Percentiles rank a stretch among this genome's conserved stretches.
These are phyloP conservation scores for Posidonia oceanica DNA, from an alignment of 116 monocot genomes.

Conservation along the genomic window DNA sequence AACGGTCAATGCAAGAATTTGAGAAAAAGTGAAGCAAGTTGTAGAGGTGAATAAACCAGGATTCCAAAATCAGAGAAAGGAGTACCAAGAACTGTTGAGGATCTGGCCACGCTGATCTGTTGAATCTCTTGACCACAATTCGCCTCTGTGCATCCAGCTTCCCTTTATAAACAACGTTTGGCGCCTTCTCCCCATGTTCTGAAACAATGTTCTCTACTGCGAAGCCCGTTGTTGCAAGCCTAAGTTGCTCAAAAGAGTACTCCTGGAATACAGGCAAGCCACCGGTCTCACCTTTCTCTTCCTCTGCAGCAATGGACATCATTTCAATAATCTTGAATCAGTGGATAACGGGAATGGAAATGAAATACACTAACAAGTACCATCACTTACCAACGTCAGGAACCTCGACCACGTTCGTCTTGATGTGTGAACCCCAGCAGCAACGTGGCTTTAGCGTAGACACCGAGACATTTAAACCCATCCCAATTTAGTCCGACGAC, in stretches of 20 bases:
- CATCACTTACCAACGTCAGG: background rate
- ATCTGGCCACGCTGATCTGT: conserved; percentile 92
- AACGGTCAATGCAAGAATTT: no score
- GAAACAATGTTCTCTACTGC: conserved; percentile 89
- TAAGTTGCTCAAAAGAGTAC: conserved; percentile 79
- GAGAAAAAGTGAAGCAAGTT: no score
- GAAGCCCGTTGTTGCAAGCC: conserved; percentile 80
- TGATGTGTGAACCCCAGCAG: conserved; percentile 4
- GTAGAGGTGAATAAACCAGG: no score
- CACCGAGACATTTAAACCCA: conserved; percentile 1
- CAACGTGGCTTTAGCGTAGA: background rate
- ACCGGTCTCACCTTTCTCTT: conserved; percentile 33
- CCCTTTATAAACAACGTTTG: conserved; percentile 92
- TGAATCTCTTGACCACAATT: conserved; percentile 87
- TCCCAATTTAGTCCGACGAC: background rate
- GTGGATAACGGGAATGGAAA: background rate
- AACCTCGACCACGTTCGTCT: background rate
- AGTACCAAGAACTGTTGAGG: conserved; percentile 80
- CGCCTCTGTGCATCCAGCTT: conserved; percentile 76
- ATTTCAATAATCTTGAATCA: background rate
- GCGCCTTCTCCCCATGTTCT: conserved; percentile 90
- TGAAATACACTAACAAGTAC: background rate
- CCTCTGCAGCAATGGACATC: conserved; percentile 26
- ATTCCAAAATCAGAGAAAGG: background rate
- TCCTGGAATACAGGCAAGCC: conserved; percentile 71